Conservation (phyloP, 371 early-diverging fungal genomes). For the Basidiobolus meristosporus region DNA sequence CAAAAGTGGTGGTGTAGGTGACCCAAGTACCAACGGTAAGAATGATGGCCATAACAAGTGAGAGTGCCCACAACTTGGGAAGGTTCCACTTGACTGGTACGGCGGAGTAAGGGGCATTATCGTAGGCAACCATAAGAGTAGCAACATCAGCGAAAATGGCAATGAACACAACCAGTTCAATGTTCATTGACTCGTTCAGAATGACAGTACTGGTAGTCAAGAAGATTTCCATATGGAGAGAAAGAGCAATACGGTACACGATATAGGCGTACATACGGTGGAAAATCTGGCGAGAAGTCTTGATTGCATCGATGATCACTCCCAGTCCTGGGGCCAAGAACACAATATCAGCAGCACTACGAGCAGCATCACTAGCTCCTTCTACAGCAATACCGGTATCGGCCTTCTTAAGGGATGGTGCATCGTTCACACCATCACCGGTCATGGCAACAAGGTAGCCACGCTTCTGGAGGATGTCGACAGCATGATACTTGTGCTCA, state of each 20-base stretch:
- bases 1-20: too few relatives aligned
- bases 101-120: slow-evolving; percentile 7
- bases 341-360: slow-evolving; percentile 56
- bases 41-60: slow-evolving; percentile 6
- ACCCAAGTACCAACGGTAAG: slow-evolving; percentile 8
- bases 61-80: slow-evolving; percentile 4
- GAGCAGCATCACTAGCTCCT: slow-evolving; percentile 53
- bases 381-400: slow-evolving; percentile 70
- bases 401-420: slow-evolving; percentile 77
- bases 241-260: background rate
- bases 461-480: slow-evolving; percentile 65
- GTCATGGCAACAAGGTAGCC: slow-evolving; percentile 66
- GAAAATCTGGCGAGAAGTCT: too few relatives aligned
- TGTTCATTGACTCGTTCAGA: background rate
- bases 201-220: too few relatives aligned
- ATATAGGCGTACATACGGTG: slow-evolving; percentile 5
- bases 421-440: slow-evolving; percentile 94
- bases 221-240: background rate
- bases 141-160: background rate
- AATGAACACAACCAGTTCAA: background rate
- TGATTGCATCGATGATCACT: slow-evolving; percentile 11
- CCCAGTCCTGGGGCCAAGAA: slow-evolving; percentile 21
- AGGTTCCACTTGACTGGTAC: slow-evolving; percentile 10
- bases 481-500: slow-evolving; percentile 86
- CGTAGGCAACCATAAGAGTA: slow-evolving; percentile 4